Evolutionary conservation across 2,329 filamentous ascomycete species (phyloP), one percentile per base, ranked within the genome.

Genomic region (Blastomyces silverae): DNA sequence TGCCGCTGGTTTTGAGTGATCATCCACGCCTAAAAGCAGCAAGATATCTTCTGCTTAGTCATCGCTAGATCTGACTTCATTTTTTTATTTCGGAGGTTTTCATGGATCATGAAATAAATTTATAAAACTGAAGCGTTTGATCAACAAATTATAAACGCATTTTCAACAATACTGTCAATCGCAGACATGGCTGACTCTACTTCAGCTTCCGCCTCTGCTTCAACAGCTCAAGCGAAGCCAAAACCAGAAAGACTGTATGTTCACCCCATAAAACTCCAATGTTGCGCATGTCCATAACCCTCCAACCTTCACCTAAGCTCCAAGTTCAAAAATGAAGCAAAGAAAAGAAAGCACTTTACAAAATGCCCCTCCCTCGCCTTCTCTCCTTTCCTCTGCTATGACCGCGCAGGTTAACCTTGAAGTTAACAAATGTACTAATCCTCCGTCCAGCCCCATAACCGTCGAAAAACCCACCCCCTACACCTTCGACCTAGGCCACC

Each of bases 401-500:
- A 8, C 28, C 46, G 28, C 25, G 48, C 39, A 61, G 17, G 31
- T 13, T 15, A 31, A 58, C 25, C 4, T 28, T 28, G 39, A 59
- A 55, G 13, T 44, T 59, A 65, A 66, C 69, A 70, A 70, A 72
- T 64, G 8, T 15, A 10, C 5, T 28, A 42, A 57, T 42, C 13
- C 13, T 15, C 6, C 61, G 37, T 59, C 15, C 61, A 79, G 77
- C 11, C 83, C 86, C 56, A 82, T 89, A 67, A 85, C 83, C 20
- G 89, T 91, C 73, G 82, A 87, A 67, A 95, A 95, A 79, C 88
- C 91, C 4, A 95, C 89, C 7, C 92, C 92, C 11, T 96, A 95
- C 82, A 92, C 87, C 70, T 97, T 95, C 80, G 92, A 97, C 77
- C 87, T 97, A 52, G 89, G 92, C 70, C 87, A 95, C 74, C 87